Base-by-base conservation (phyloP, 2,329 filamentous ascomycete genomes). In the Xylariaceae sp. region DNA sequence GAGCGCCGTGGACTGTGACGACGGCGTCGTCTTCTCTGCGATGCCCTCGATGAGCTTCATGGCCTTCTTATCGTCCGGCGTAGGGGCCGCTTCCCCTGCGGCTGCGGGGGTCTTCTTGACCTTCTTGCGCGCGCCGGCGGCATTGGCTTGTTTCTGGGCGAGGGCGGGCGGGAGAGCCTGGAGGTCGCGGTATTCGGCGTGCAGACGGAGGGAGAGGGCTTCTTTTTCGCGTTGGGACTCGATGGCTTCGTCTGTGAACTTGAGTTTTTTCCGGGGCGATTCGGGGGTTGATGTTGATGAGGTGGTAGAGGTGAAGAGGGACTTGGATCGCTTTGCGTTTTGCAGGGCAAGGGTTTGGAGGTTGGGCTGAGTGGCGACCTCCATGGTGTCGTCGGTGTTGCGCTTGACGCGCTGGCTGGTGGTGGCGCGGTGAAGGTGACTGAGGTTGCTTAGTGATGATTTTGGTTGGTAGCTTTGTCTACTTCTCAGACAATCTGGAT, bases 31-130 rank as follows among this genome's bases (percentile, higher is more conserved):
- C 77, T 65, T 67, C 56, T 67, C 65, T 4, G 81, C 77, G 39
- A 86, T 84, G 37, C 82, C 82, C 69, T 88, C 86, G 65, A 89
- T 88, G 77, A 89, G 78, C 75, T 85, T 86, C 64, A 82, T 82
- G 67, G 87, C 81, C 68, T 82, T 80, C 55, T 74, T 70, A 35
- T 76, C 75, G 47, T 72, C 71, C 53, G 70, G 64, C 18, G 66
- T 66, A 37, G 68, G 61, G 51, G 60, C 49, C 65, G 68, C 63
- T 48, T 58, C 51, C 65, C 68, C 62, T 51, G 59, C 51, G 65
- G 62, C 67, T 56, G 72, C 48, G 15, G 65, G 60, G 49, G 60
- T 57, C 45, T 66, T 72, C 64, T 67, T 70, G 41, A 59, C 64
- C 59, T 65, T 71, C 60, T 68, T 71, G 57, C 68, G 65, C 15